phyloP scores from a whole-genome alignment of 164 flowering plant genomes.

The Nymphaea colorata region DNA sequence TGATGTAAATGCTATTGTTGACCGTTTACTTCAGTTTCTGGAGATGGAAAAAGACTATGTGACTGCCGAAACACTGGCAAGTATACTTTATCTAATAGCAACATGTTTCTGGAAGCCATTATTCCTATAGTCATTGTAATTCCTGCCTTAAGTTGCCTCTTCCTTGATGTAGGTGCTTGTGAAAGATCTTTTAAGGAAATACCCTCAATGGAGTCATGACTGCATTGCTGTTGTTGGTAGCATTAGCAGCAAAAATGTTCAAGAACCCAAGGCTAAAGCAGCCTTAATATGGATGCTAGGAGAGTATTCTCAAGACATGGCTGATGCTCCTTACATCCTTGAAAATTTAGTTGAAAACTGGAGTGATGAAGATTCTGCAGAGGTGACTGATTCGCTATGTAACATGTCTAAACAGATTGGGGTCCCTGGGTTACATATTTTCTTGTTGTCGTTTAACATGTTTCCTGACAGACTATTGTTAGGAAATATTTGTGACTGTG shows the following conservation, averaged over 20 bases:
- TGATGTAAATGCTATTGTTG: slow-evolving; percentile 99
- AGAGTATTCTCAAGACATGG: slow-evolving; percentile 94
- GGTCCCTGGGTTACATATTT: background rate
- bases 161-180: slow-evolving; percentile 64
- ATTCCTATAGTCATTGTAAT: too few relatives aligned
- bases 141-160: background rate
- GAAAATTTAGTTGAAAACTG: slow-evolving; percentile 82
- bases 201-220: slow-evolving; percentile 99
- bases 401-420: background rate
- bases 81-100: background rate
- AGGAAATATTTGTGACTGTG: too few relatives aligned
- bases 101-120: background rate
- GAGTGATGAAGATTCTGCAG: slow-evolving; percentile 92
- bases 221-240: slow-evolving; percentile 99
- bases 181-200: slow-evolving; percentile 90
- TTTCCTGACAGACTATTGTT: too few relatives aligned
- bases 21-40: slow-evolving; percentile 96
- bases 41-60: slow-evolving; percentile 99
- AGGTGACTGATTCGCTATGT: slow-evolving; percentile 32
- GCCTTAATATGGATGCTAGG: slow-evolving; percentile 99
- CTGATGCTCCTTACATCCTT: slow-evolving; percentile 83
- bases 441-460: background rate
- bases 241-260: slow-evolving; percentile 88
- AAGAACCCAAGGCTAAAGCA: slow-evolving; percentile 95
- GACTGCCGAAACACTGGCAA: slow-evolving; percentile 93